Base-by-base conservation (phyloP, 2,329 filamentous ascomycete genomes). In the Talaromyces sp. region DNA sequence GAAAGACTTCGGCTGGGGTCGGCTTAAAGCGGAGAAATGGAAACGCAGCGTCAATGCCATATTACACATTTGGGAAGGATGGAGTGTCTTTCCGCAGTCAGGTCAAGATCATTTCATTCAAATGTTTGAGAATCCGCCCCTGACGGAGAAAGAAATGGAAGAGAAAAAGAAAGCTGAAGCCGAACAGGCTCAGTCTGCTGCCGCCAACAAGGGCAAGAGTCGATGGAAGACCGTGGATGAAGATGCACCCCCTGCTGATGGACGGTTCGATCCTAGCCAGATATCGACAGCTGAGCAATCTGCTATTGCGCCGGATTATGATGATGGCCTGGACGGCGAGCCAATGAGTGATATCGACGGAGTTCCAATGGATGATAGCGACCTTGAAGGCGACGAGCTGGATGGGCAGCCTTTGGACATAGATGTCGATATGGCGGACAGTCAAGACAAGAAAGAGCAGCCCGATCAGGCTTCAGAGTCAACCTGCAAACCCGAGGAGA, bases 21-120 rank as follows among this genome's bases (percentile, higher is more conserved):
- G 90, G 1, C 79, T 96, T 65, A 88, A 90, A 21, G 88, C 88
- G 3, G 91, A 95, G 66, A 93, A 93, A 75, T 95, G 91, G 89
- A 90, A 90, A 74, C 84, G 90, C 57, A 92, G 89, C 69, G 82
- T 95, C 42, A 83, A 83, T 2, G 81, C 86, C 5, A 81, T 95
- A 1, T 78, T 95, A 8, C 82, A 84, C 54, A 78, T 92, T 39
- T 95, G 91, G 84, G 83, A 86, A 73, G 80, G 80, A 11, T 84
- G 83, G 81, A 84, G 80, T 68, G 82, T 85, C 1, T 96, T 96
- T 68, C 87, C 90, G 1, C 84, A 86, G 33, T 86, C 88, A 61
- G 88, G 85, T 55, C 90, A 93, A 67, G 88, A 90, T 66, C 77
- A 84, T 31, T 90, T 96, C 66, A 84, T 85, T 33, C 79, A 82